phyloP scores from a whole-genome alignment of 441 rosid species.

The Pelargonium exstipulatum region DNA sequence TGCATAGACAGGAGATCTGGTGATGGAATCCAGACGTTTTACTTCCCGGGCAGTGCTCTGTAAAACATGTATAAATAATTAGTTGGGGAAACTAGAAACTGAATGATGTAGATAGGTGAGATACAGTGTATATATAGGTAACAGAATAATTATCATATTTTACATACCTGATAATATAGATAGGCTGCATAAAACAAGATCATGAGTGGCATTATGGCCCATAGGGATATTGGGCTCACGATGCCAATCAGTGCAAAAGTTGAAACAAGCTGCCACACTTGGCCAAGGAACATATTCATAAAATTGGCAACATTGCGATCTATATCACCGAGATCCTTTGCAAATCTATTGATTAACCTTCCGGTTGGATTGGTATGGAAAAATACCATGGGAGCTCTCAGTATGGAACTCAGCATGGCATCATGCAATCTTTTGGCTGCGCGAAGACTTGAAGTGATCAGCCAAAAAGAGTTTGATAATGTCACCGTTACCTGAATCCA shows the following conservation, averaged over 20 bases:
- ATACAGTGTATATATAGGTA: background rate
- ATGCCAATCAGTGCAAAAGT: constrained; percentile 89
- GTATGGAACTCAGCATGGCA: constrained; percentile 77
- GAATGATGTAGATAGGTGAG: background rate
- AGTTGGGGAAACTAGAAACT: background rate
- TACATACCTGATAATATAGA: constrained; percentile 85
- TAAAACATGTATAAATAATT: background rate
- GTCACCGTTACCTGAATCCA: constrained; percentile 70
- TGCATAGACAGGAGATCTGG: constrained; percentile 91
- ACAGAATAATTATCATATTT: constrained; percentile 12
- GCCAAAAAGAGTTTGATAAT: constrained; percentile 83
- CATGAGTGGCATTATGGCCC: constrained; percentile 99
- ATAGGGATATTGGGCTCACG: constrained; percentile 92
- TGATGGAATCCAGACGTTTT: constrained; percentile 78
- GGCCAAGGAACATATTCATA: constrained; percentile 78
- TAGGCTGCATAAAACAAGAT: constrained; percentile 86
- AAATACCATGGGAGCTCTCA: constrained; percentile 98
- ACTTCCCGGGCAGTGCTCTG: constrained; percentile 93
- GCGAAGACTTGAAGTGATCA: constrained; percentile 73
- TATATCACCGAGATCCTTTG: constrained; percentile 94
- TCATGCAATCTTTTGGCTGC: constrained; percentile 90
- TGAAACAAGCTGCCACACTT: constrained; percentile 81
- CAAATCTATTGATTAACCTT: constrained; percentile 87
- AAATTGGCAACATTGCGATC: constrained; percentile 80
- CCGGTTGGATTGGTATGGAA: constrained; percentile 97